These are phyloP conservation scores for Pseudozyma sp. DNA, from an alignment of 1,284 basidiomycete species.

Conservation along the genomic window DNA sequence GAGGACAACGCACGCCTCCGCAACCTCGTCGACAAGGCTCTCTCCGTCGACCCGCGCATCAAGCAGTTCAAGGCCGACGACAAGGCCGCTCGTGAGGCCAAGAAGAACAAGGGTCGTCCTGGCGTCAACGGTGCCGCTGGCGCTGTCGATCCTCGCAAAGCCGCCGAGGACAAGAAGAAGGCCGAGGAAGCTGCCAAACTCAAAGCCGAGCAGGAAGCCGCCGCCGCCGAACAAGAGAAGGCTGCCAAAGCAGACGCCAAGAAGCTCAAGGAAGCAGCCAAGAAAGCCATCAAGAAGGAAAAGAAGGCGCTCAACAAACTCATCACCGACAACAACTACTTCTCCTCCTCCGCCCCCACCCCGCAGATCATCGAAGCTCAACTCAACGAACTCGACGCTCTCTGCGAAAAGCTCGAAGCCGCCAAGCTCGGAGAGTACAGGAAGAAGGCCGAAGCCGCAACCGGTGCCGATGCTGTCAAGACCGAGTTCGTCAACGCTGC, in stretches of 20 bases:
- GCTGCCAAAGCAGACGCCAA: slow-evolving; percentile 86
- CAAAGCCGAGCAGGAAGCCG: slow-evolving; percentile 78
- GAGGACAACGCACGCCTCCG: slow-evolving; percentile 94
- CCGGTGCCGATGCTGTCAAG: slow-evolving; percentile 64
- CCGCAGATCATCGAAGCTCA: slow-evolving; percentile 73
- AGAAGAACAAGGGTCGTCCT: slow-evolving; percentile 78
- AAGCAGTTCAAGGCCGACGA: slow-evolving; percentile 97
- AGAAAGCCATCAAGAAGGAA: slow-evolving; percentile 67
- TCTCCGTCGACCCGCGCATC: slow-evolving; percentile 91
- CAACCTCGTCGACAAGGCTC: slow-evolving; percentile 85
- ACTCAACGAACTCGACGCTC: slow-evolving; percentile 73
- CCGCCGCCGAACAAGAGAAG: slow-evolving; percentile 71
- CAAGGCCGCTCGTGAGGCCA: slow-evolving; percentile 92
- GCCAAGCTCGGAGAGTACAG: slow-evolving; percentile 73
- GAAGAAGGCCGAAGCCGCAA: slow-evolving; percentile 70
- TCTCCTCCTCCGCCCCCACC: slow-evolving; percentile 71
- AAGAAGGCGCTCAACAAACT: slow-evolving; percentile 69
- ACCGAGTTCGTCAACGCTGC: slow-evolving; percentile 72
- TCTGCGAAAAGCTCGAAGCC: slow-evolving; percentile 71
- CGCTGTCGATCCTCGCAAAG: slow-evolving; percentile 45
- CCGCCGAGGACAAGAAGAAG: slow-evolving; percentile 71
- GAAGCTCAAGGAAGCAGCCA: slow-evolving; percentile 82
- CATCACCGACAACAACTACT: slow-evolving; percentile 74
- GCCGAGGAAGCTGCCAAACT: slow-evolving; percentile 77
- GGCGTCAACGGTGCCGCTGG: slow-evolving; percentile 63